Percentiles rank a stretch among this genome's conserved stretches.
phyloP scores from a whole-genome alignment of 306 rosid species.

The Fagus crenata region DNA sequence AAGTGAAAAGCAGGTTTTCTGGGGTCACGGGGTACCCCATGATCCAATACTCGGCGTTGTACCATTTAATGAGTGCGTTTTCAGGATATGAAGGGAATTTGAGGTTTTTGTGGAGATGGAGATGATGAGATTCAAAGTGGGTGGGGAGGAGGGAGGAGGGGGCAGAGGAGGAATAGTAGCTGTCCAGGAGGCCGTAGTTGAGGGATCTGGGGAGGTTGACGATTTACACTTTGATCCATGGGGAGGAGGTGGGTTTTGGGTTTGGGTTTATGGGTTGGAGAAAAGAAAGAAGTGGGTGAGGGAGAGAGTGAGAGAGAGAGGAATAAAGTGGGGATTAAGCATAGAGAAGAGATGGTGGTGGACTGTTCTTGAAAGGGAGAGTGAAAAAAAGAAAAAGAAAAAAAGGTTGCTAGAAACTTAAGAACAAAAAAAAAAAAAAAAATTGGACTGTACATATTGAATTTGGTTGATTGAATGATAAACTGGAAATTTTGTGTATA shows the following conservation, averaged over 20 bases:
- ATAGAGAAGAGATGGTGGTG: conserved; percentile 18
- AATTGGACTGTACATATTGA: too few relatives aligned
- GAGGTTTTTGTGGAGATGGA: conserved; percentile 26
- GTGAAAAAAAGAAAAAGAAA: too few relatives aligned
- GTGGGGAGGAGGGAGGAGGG: conserved; percentile 61
- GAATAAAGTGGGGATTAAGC: conserved; percentile 51
- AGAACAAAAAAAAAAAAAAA: too few relatives aligned
- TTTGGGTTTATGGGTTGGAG: too few relatives aligned
- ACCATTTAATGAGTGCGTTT: conserved; percentile 87
- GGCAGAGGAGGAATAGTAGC: conserved; percentile 59
- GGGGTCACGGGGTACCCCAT: conserved; percentile 81
- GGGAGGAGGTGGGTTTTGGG: too few relatives aligned
- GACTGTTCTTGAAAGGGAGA: conserved; percentile 26
- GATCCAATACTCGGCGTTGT: conserved; percentile 95
- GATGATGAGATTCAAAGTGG: conserved; percentile 41
- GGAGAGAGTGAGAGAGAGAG: conserved; percentile 47
- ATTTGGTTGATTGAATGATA: too few relatives aligned
- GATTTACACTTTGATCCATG: too few relatives aligned
- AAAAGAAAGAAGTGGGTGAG: conserved; percentile 25
- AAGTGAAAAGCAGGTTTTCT: conserved; percentile 39
- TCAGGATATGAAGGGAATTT: conserved; percentile 68
- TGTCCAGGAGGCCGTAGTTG: conserved; percentile 46
- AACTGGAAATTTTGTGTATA: too few relatives aligned
- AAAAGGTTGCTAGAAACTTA: too few relatives aligned
- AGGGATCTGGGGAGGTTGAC: too few relatives aligned